phyloP scores from a whole-genome alignment of 208 protist genomes.

The Zelonia costaricensis region DNA sequence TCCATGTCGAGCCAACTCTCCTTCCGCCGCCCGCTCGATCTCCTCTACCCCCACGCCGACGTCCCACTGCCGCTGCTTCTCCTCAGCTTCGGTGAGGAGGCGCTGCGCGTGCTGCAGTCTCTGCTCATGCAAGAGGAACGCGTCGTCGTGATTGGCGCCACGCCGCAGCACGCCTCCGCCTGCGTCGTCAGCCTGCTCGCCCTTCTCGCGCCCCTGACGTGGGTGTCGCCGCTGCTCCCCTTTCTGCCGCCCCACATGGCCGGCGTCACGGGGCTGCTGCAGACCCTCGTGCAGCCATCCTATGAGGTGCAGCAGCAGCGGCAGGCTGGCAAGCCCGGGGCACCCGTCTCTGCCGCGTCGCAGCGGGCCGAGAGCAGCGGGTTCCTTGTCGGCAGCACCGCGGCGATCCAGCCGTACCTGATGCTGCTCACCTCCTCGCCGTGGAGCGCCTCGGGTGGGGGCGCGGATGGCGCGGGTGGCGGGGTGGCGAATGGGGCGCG shows the following conservation, averaged over 20 bases:
- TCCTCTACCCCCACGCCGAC: constrained; percentile 47
- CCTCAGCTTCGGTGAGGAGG: constrained; percentile 68
- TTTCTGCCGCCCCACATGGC: constrained; percentile 44
- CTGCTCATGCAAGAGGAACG: constrained; percentile 61
- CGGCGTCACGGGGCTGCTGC: constrained; percentile 24
- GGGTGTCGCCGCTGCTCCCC: constrained; percentile 61
- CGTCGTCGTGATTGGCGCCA: constrained; percentile 68
- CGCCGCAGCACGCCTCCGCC: constrained; percentile 74
- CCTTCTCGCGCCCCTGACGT: constrained; percentile 61
- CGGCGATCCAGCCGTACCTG: constrained; percentile 57
- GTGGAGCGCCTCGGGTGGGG: not conserved
- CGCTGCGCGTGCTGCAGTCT: constrained; percentile 67
- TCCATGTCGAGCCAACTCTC: constrained; percentile 13
- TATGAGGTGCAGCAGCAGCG: constrained; percentile 8
- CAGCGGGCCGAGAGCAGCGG: constrained; percentile 23
- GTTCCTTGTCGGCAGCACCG: constrained; percentile 62
- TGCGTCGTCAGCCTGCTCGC: constrained; percentile 65
- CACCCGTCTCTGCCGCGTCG: constrained; percentile 7
- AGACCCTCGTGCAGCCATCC: constrained; percentile 20
- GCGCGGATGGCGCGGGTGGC: not conserved
- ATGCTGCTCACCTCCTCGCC: constrained; percentile 35
- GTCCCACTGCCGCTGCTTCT: constrained; percentile 53
- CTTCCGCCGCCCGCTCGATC: constrained; percentile 41
- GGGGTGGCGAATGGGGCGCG: constrained; percentile 8
- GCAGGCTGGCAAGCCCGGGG: not conserved